A percentile compares a stretch with the other conserved stretches of the same genome.
Evolutionary conservation across 768 basidiomycete species (phyloP).

Genomic region (Amanita fuliginea): DNA sequence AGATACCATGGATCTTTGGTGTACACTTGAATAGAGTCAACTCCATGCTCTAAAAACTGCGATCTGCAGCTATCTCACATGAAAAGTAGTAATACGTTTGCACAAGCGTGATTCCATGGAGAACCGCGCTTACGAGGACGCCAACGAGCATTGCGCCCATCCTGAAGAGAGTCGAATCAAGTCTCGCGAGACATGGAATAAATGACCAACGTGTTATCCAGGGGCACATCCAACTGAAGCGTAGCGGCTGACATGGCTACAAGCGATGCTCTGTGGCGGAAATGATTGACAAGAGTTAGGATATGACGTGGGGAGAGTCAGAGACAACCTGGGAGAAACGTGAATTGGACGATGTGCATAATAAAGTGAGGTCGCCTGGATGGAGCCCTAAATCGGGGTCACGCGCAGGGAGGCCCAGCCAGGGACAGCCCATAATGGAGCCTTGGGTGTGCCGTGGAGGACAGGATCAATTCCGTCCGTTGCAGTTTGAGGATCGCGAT

Average conservation of each 20-base stretch:
- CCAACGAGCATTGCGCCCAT: conserved; percentile 36
- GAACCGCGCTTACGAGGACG: conserved; percentile 22
- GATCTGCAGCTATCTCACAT: conserved; percentile 13
- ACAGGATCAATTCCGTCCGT: too few relatives aligned
- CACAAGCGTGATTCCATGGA: conserved; percentile 33
- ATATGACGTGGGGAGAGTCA: background rate
- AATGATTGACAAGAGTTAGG: conserved; percentile 6
- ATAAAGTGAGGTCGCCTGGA: background rate
- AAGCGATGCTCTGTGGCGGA: background rate
- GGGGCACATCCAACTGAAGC: conserved; percentile 15
- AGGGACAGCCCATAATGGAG: background rate
- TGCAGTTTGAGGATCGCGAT: too few relatives aligned
- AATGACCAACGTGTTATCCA: conserved; percentile 22
- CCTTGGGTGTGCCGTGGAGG: too few relatives aligned
- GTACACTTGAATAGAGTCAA: conserved; percentile 16
- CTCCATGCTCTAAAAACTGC: background rate
- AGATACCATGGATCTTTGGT: conserved; percentile 29
- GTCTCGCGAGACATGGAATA: background rate
- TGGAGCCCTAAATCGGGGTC: background rate
- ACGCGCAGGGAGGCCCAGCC: background rate
- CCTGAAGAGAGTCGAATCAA: conserved; percentile 12
- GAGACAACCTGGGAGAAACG: background rate
- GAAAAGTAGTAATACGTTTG: conserved; percentile 39
- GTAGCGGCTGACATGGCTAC: conserved; percentile 13
- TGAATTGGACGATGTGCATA: background rate